Base-by-base conservation (phyloP, 208 protist species). In the Acanthamoeba quina region DNA sequence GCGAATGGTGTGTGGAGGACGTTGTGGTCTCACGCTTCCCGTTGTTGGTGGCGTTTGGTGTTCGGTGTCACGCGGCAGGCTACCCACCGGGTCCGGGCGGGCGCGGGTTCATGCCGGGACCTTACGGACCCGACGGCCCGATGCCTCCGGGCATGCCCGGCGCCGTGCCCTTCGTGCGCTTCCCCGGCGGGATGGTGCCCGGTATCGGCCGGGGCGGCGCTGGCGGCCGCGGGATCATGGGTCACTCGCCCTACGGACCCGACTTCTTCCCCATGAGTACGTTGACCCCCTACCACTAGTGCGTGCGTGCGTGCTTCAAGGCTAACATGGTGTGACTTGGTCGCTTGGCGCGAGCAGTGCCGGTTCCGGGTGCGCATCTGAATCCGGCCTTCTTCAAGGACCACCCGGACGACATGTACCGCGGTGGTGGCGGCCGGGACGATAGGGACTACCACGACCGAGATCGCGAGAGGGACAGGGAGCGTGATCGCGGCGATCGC, bases 311-410 rank as follows among this genome's bases (percentile, higher is more conserved):
- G 66, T 74, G 7, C 19, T 74, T 37, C 24, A 11, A n/a, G 7
- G 66, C 9, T 21, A 10, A 11, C 24, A 11, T 74, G 7, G 29
- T 74, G 7, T 74, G 9, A 74, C 24, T 74, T 11, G 24, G 6
- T 15, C 52, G 15, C 15, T 58, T 72, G 58, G 5, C 21, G 58
- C 17, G 58, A 15, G 58, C 21, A 64, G 58, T 64, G 58, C 70
- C 70, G 41, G 29, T 37, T 3, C 34, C 41, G 41, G 70, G 34
- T 5, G 34, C 70, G 41, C 70, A 78, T n/a, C 41, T 78, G 34
- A 78, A 78, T n/a, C 70, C 70, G 70, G 70, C 70, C 6, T 78
- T 78, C 70, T 78, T 78, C 70, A 64, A 64, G 58, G 58, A 64
- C 58, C 58, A 64, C 64, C 64, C 64, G 70, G 70, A 47, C 15